Evolutionary conservation across 23 red algal species (phyloP).

Genomic region (Gracilaria domingensis): DNA sequence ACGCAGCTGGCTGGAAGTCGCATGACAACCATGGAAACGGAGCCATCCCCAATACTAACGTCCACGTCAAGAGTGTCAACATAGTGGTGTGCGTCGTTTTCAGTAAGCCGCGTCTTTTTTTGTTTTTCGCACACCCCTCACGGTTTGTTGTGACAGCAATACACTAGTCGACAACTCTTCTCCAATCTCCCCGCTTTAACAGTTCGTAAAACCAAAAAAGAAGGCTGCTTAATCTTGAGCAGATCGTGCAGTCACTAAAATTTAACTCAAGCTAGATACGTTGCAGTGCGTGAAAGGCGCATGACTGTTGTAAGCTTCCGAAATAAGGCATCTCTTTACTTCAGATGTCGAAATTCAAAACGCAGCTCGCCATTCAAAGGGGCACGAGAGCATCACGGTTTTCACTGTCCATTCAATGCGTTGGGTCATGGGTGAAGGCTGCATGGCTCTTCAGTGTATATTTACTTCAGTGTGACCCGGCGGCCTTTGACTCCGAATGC

Average conservation of each 20-base stretch:
- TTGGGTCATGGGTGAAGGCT: not conserved
- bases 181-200: not conserved
- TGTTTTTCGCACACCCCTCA: not conserved
- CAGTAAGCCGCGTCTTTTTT: not conserved
- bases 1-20: conserved; percentile 42
- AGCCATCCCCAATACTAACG: conserved; percentile 62
- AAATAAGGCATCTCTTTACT: not conserved
- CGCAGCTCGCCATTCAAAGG: not conserved
- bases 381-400: not conserved
- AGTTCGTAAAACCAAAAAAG: conserved; percentile 16
- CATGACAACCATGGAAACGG: conserved; percentile 62
- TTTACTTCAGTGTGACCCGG: conserved; percentile 34
- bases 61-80: conserved; percentile 51
- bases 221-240: not conserved
- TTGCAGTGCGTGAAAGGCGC: not conserved
- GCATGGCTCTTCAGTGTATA: not conserved
- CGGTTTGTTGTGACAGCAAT: not conserved
- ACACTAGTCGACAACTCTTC: not conserved
- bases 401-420: not conserved
- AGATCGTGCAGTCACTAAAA: conserved; percentile 1
- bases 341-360: conserved; percentile 3
- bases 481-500: not conserved
- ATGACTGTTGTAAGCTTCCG: not conserved
- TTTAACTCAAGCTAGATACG: not conserved
- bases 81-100: not conserved